Evolutionary conservation across 2,329 filamentous ascomycete genomes (phyloP).

Genomic region (Ascochyta fabae): DNA sequence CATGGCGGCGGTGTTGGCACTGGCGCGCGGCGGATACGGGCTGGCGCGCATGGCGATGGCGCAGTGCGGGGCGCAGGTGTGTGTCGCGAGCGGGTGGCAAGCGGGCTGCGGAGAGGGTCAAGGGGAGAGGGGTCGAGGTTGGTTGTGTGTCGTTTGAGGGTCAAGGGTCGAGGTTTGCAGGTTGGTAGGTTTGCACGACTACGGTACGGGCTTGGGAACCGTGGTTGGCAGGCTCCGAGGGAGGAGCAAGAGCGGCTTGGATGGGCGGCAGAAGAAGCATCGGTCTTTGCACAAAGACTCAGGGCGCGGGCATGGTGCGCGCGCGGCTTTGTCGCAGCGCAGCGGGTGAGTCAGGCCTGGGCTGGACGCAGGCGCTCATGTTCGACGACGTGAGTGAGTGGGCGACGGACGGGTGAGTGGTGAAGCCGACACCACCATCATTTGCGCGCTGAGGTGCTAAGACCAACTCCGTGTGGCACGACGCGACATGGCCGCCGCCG

Average conservation of each 20-base stretch:
- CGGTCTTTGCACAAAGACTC: conserved; percentile 17
- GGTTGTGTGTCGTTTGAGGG: not conserved
- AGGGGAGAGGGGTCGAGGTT: not conserved
- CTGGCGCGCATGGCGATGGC: conserved; percentile 40
- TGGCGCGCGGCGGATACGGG: conserved; percentile 37
- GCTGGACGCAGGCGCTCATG: conserved; percentile 24
- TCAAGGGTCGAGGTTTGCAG: conserved; percentile 3
- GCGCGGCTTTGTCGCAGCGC: conserved; percentile 28
- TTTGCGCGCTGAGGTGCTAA: conserved; percentile 13
- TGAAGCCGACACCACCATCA: conserved; percentile 10
- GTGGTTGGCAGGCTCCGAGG: conserved; percentile 8
- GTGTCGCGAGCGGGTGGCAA: conserved; percentile 1
- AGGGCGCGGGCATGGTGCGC: conserved; percentile 32
- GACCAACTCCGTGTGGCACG: conserved; percentile 10
- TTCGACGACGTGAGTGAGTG: conserved; percentile 18
- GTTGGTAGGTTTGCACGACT: too few relatives aligned
- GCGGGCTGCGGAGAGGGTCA: conserved; percentile 5
- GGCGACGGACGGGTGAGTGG: conserved; percentile 3
- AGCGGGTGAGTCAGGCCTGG: conserved; percentile 20
- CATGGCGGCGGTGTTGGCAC: conserved; percentile 33
- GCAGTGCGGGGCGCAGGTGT: conserved; percentile 9
- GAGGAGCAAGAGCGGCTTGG: conserved; percentile 16
- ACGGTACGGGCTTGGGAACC: conserved; percentile 1
- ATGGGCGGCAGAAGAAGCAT: conserved; percentile 5
- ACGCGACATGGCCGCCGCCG: not conserved